Evolutionary conservation across 176 grass and related monocot genomes (phyloP), one percentile per base, ranked within the genome.

Genomic region (Carex pumila): DNA sequence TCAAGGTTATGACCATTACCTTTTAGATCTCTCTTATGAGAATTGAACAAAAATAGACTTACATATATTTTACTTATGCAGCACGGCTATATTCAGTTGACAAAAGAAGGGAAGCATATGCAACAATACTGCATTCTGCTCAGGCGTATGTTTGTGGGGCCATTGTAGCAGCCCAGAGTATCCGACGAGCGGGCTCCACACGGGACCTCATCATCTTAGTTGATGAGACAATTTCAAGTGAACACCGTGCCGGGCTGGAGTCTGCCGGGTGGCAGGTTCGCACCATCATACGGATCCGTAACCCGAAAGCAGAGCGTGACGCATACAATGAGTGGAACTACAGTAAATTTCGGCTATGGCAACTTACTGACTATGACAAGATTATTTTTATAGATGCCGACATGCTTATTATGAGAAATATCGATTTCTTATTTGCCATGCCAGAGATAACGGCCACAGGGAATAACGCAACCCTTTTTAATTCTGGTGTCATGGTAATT

Each of bases 311-410:
- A 1, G 91, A 98, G 81, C 89, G 85, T 0, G 83, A 98, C 82
- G 89, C 95, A 50, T 98, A 98, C 81, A 98, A 98, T 36, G 95
- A 98, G 81, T 98, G 91, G 88, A 98, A 98, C 86, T 98, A 98
- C 86, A 98, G 95, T 88, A 98, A 98, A 30, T 98, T 98, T 73
- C 85, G 95, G 61, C 83, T 98, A 2, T 98, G 95, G 95, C 95
- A 98, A 87, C 92, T 98, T 7, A 93, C 95, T 2, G 95, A 98
- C 45, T 98, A 98, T 67, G 95, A 98, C 89, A 98, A 98, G 91
- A 89, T 98, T 32, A 93, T 98, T 58, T 98, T 98, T 84, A 94
- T 98, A 12, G 95, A 98, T 18, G 95, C 95, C 1, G 95, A 98
- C 83, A 91, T 98, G 19, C 84, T 98, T 56, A 95, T 98, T 50